phyloP scores from a whole-genome alignment of 1,284 basidiomycete genomes.

The Exobasidium rhododendri region DNA sequence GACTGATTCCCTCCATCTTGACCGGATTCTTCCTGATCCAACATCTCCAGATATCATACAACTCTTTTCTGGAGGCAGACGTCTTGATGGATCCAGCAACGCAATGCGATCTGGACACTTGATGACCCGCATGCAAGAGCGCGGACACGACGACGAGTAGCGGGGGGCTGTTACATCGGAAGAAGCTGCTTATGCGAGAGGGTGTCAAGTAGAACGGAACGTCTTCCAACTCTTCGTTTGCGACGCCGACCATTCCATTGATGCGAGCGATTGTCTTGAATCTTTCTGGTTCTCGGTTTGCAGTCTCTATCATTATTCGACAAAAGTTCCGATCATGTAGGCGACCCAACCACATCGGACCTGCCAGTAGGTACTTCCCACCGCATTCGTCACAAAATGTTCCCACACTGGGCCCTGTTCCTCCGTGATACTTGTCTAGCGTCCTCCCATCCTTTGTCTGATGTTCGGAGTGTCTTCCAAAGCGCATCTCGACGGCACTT shows the following conservation, averaged over 20 bases:
- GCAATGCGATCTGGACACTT: constrained; percentile 85
- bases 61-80: constrained; percentile 67
- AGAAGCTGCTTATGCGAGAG: constrained; percentile 72
- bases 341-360: constrained; percentile 93
- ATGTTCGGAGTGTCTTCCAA: constrained; percentile 28
- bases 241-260: constrained; percentile 90
- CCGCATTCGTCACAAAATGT: constrained; percentile 78
- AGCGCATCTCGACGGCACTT: constrained; percentile 34
- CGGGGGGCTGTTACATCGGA: constrained; percentile 63
- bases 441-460: constrained; percentile 35
- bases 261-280: constrained; percentile 82
- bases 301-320: constrained; percentile 69
- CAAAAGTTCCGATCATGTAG: constrained; percentile 79
- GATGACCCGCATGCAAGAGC: constrained; percentile 77
- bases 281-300: constrained; percentile 59
- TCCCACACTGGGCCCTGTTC: constrained; percentile 67
- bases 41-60: constrained; percentile 78
- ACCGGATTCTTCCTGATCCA: constrained; percentile 76
- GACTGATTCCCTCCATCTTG: constrained; percentile 61
- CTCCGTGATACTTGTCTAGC: constrained; percentile 62
- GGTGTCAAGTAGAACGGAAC: constrained; percentile 90
- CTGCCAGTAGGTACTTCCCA: constrained; percentile 71
- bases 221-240: constrained; percentile 66
- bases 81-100: constrained; percentile 87
- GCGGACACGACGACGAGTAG: constrained; percentile 62